A percentile compares a stretch with the other conserved stretches of the same genome.
These are phyloP conservation scores for Aspergillus ustus DNA, from an alignment of 2,329 filamentous ascomycete genomes.

Conservation along the genomic window DNA sequence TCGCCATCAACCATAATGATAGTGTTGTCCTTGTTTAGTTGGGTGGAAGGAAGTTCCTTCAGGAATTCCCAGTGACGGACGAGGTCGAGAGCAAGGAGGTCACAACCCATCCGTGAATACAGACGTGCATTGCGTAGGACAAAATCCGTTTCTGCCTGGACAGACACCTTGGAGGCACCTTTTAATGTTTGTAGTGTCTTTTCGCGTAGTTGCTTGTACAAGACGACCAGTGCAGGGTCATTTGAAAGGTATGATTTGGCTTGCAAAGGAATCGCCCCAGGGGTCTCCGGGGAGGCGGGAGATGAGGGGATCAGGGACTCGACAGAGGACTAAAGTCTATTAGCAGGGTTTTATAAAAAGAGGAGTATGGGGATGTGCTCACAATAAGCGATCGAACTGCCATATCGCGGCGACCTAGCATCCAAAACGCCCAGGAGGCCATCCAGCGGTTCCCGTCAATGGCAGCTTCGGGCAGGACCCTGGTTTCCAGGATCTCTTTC, in stretches of 20 bases:
- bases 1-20: constrained; percentile 33
- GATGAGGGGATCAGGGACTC: constrained; percentile 64
- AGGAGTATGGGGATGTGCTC: constrained; percentile 39
- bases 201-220: constrained; percentile 85
- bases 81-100: constrained; percentile 83
- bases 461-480: constrained; percentile 76
- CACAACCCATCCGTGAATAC: constrained; percentile 92
- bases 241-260: constrained; percentile 84
- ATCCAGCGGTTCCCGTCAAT: constrained; percentile 89
- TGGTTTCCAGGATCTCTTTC: constrained; percentile 74
- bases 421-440: constrained; percentile 94
- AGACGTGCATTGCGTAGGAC: constrained; percentile 82
- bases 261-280: constrained; percentile 62
- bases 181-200: constrained; percentile 81
- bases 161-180: constrained; percentile 80
- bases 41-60: constrained; percentile 25
- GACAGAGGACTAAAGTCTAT: constrained; percentile 68
- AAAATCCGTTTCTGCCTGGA: constrained; percentile 84
- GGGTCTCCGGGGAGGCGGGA: constrained; percentile 62
- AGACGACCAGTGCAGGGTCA: constrained; percentile 83
- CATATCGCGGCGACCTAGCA: constrained; percentile 79
- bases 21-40: constrained; percentile 44
- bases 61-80: constrained; percentile 60
- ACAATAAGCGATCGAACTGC: constrained; percentile 83
- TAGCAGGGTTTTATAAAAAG: neutral